Conservation (phyloP, 257 asterid species). For the Nicotiana noctiflora region DNA sequence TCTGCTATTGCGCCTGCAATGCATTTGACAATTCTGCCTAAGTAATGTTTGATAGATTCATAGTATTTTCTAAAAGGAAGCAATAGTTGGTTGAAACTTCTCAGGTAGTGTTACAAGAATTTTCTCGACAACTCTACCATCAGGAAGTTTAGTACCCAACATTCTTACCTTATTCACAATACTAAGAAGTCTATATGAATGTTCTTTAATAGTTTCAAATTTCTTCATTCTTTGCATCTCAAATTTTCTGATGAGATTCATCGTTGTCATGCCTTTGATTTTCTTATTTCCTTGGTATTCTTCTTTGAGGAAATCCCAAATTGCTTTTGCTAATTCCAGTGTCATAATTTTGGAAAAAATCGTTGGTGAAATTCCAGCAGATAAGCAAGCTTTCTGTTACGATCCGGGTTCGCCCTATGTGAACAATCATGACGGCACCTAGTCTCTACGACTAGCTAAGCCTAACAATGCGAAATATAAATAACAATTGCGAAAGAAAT, state of each 20-base stretch:
- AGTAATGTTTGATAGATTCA: not conserved
- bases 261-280: not conserved
- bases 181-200: not conserved
- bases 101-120: not conserved
- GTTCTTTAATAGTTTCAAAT: not conserved
- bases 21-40: not conserved
- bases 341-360: no score
- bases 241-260: conserved; percentile 10
- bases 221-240: conserved; percentile 14
- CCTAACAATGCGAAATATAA: no score
- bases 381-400: no score
- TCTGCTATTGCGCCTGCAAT: not conserved
- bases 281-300: conserved; percentile 8
- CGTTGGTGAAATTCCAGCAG: no score
- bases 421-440: no score
- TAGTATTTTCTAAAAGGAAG: not conserved
- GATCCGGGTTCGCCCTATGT: no score
- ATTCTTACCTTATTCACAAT: not conserved
- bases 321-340: no score
- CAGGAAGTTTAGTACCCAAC: not conserved
- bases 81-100: not conserved
- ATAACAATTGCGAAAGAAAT: no score
- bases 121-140: not conserved
- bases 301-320: not conserved
- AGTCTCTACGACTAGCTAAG: no score